These are phyloP conservation scores for Cadophora luteo-olivacea DNA, from an alignment of 2,329 filamentous ascomycete genomes.

Conservation along the genomic window DNA sequence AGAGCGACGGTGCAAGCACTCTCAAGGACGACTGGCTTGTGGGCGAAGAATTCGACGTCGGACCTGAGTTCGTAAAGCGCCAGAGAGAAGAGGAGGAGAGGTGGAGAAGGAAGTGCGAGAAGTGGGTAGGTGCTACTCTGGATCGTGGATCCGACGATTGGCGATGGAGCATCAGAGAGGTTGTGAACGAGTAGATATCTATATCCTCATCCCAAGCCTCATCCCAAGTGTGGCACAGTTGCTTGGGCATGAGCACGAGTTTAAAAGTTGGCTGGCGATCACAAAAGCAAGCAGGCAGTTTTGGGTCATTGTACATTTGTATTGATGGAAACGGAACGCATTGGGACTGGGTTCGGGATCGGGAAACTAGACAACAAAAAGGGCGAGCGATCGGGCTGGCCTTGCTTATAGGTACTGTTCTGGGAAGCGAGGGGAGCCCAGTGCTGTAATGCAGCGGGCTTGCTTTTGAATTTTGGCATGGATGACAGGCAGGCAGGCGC, in stretches of 20 bases:
- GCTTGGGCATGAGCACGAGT: background rate
- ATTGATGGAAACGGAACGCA: background rate
- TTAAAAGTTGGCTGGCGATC: background rate
- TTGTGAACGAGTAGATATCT: constrained; percentile 47
- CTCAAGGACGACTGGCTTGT: constrained; percentile 82
- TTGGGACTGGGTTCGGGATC: background rate
- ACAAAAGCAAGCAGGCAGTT: constrained; percentile 9
- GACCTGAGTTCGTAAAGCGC: constrained; percentile 87
- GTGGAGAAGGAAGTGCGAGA: constrained; percentile 87
- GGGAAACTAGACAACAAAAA: constrained; percentile 1
- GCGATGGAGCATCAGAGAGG: constrained; percentile 78
- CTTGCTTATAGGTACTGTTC: background rate
- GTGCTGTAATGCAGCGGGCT: too few relatives aligned
- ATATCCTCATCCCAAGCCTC: background rate
- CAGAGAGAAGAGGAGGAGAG: constrained; percentile 91
- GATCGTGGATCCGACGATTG: constrained; percentile 65
- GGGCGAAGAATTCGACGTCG: constrained; percentile 96
- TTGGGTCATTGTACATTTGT: constrained; percentile 14
- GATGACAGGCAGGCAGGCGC: background rate
- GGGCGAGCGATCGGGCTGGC: background rate
- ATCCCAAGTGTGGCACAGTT: background rate
- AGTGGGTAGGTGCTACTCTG: constrained; percentile 71
- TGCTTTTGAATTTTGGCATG: background rate
- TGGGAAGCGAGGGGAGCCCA: too few relatives aligned
- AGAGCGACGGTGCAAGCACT: constrained; percentile 54